A percentile compares a stretch with the other conserved stretches of the same genome.
Evolutionary conservation across 2,329 filamentous ascomycete genomes (phyloP).

Genomic region (Paraconiothyrium sp.): DNA sequence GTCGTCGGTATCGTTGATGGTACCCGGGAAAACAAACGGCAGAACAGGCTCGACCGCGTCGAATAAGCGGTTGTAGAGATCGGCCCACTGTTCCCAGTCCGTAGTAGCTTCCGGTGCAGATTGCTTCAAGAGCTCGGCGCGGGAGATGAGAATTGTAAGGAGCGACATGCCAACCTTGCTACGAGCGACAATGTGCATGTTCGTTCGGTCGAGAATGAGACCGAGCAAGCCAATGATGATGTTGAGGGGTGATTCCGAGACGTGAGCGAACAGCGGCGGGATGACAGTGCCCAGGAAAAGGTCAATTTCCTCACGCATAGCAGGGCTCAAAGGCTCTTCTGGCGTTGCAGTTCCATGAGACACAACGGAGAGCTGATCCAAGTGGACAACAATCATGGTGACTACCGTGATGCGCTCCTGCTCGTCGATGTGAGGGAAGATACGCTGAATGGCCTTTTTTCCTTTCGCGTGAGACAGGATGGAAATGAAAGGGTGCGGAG

Average conservation of each 20-base stretch:
- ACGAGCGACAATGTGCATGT: constrained; percentile 83
- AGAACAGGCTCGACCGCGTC: constrained; percentile 85
- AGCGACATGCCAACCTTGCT: constrained; percentile 90
- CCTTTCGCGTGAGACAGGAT: constrained; percentile 95
- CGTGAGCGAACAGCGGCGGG: constrained; percentile 86
- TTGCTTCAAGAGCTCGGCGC: constrained; percentile 92
- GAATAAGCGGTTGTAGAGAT: constrained; percentile 86
- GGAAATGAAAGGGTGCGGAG: constrained; percentile 90
- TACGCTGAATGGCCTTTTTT: constrained; percentile 92
- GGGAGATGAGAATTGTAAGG: constrained; percentile 92
- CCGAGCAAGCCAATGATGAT: constrained; percentile 92
- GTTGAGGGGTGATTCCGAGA: constrained; percentile 88
- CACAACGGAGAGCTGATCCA: constrained; percentile 92
- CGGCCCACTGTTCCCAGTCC: constrained; percentile 79
- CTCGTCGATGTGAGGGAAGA: constrained; percentile 91
- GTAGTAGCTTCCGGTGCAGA: constrained; percentile 71
- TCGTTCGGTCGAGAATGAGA: constrained; percentile 81
- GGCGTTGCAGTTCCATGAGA: constrained; percentile 78
- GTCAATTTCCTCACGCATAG: constrained; percentile 90
- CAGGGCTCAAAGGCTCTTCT: constrained; percentile 72
- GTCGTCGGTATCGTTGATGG: constrained; percentile 90
- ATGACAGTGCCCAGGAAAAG: constrained; percentile 89
- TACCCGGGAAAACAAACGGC: constrained; percentile 86
- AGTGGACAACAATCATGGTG: constrained; percentile 93
- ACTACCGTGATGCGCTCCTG: constrained; percentile 94